phyloP scores from a whole-genome alignment of 306 rosid species.

The Malus sylvestris region DNA sequence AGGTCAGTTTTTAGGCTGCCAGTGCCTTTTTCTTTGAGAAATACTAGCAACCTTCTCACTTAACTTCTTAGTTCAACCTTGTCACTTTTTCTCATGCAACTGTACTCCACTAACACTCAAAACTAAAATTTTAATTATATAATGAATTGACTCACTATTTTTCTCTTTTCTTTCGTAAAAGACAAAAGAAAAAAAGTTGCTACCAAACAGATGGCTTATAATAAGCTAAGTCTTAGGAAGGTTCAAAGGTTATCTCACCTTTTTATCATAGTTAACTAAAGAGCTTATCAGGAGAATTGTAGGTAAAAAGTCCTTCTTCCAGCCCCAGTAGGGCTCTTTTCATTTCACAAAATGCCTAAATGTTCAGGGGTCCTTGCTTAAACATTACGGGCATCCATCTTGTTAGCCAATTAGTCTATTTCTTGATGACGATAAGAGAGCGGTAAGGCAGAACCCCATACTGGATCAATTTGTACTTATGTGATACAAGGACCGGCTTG shows the following conservation, averaged over 20 bases:
- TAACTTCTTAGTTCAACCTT: no score
- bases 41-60: no score
- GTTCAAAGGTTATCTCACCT: background rate
- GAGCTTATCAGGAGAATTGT: background rate
- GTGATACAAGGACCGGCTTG: background rate
- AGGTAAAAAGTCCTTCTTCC: background rate
- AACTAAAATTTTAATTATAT: no score
- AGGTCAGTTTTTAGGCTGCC: no score
- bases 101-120: no score
- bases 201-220: background rate
- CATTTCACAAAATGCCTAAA: background rate
- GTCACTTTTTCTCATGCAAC: no score
- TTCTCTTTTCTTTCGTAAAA: background rate
- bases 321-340: background rate
- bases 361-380: background rate
- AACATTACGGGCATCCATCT: background rate
- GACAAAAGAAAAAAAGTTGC: background rate
- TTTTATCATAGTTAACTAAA: background rate
- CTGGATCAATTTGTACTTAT: background rate
- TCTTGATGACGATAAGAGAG: background rate
- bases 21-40: no score
- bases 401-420: background rate
- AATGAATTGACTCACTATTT: background rate
- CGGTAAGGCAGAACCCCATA: no score
- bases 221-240: background rate